phyloP scores from a whole-genome alignment of 768 basidiomycete genomes.

The Boletus subparvulus region DNA sequence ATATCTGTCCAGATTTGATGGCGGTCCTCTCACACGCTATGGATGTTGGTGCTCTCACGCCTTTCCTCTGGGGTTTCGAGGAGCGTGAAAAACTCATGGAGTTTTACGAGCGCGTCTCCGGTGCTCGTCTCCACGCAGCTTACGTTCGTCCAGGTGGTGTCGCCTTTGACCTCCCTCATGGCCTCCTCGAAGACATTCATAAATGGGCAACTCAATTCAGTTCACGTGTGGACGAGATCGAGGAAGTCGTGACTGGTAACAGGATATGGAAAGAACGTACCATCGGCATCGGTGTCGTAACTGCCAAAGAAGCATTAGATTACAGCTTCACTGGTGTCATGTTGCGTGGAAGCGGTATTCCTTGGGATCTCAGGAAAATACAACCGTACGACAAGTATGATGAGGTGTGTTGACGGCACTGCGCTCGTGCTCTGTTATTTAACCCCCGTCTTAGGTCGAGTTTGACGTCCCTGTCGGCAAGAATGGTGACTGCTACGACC shows the following conservation, averaged over 20 bases:
- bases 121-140: conserved; percentile 95
- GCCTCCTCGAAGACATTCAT: conserved; percentile 98
- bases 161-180: conserved; percentile 95
- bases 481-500: conserved; percentile 97
- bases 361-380: conserved; percentile 93
- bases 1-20: conserved; percentile 72
- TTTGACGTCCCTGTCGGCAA: conserved; percentile 96
- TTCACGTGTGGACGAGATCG: conserved; percentile 91
- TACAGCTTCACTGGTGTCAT: conserved; percentile 97
- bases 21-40: conserved; percentile 93
- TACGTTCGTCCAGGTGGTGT: conserved; percentile 98
- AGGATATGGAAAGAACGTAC: conserved; percentile 98
- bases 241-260: conserved; percentile 97
- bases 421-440: neutral
- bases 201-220: conserved; percentile 96
- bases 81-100: conserved; percentile 99
- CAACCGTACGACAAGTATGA: conserved; percentile 96
- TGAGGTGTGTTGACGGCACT: conserved; percentile 51
- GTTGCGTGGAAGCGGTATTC: conserved; percentile 89
- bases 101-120: conserved; percentile 98
- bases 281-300: conserved; percentile 84
- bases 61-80: conserved; percentile 99
- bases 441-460: conserved; percentile 61
- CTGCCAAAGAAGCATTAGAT: conserved; percentile 87
- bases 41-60: conserved; percentile 97